A percentile compares a stretch with the other conserved stretches of the same genome.
Evolutionary conservation across 208 protist species (phyloP).

Genomic region (Herpetomonas samuelpessoai): DNA sequence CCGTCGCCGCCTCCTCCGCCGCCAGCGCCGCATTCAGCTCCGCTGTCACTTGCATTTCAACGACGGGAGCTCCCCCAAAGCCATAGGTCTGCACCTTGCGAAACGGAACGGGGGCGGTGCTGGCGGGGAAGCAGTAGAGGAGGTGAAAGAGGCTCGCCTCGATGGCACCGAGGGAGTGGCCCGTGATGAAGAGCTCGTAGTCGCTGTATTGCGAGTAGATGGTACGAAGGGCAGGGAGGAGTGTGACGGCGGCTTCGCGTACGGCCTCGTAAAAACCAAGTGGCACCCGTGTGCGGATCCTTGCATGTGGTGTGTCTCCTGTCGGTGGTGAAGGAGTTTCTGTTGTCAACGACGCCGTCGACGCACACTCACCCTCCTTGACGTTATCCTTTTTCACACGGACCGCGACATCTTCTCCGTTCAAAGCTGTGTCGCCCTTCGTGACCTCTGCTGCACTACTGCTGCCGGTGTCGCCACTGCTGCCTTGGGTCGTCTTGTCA

Average conservation of each 20-base stretch:
- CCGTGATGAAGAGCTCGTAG: conserved; percentile 71
- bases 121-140: conserved; percentile 37
- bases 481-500: not conserved
- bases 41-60: conserved; percentile 37
- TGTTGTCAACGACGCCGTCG: not conserved
- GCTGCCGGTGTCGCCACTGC: too few relatives aligned
- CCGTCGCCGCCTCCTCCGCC: conserved; percentile 8
- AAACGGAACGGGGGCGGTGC: conserved; percentile 22
- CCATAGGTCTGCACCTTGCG: conserved; percentile 35
- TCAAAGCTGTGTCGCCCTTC: too few relatives aligned
- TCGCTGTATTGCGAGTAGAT: conserved; percentile 44
- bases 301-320: too few relatives aligned
- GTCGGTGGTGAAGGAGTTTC: conserved; percentile 3
- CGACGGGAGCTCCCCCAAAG: conserved; percentile 52
- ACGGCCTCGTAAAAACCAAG: conserved; percentile 60
- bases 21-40: conserved; percentile 18
- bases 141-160: conserved; percentile 77
- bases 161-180: conserved; percentile 80
- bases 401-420: not conserved
- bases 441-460: too few relatives aligned
- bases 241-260: conserved; percentile 25
- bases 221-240: conserved; percentile 35
- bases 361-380: conserved; percentile 2
- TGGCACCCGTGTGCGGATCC: conserved; percentile 57
- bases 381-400: too few relatives aligned